A percentile compares a stretch with the other conserved stretches of the same genome.
Conservation (phyloP, 257 asterid species). For the Buddleja alternifolia region DNA sequence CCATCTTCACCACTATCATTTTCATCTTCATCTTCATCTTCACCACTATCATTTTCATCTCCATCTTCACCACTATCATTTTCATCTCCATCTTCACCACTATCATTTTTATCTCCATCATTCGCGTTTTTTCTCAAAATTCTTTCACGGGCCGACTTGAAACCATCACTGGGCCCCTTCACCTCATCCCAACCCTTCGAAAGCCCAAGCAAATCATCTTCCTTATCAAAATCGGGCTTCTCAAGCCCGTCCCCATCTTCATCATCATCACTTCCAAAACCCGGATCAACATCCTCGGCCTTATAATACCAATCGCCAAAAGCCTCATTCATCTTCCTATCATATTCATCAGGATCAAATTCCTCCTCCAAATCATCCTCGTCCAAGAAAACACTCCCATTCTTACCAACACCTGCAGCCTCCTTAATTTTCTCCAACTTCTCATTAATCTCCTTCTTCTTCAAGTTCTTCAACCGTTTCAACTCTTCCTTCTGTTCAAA, state of each 20-base stretch:
- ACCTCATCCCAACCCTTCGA: conserved; percentile 66
- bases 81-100: too few species aligned
- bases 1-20: too few species aligned
- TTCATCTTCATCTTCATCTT: too few species aligned
- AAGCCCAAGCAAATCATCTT: conserved; percentile 87
- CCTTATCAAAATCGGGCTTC: conserved; percentile 85
- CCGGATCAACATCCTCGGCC: conserved; percentile 63
- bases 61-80: too few species aligned
- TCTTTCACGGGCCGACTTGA: conserved; percentile 53
- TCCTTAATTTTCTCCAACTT: conserved; percentile 79
- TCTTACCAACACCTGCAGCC: conserved; percentile 70
- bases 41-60: too few species aligned
- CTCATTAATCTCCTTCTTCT: conserved; percentile 80
- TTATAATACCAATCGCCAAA: conserved; percentile 67
- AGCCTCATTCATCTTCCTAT: conserved; percentile 72
- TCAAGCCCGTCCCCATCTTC: conserved; percentile 47
- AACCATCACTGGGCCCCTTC: conserved; percentile 47
- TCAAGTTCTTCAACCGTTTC: conserved; percentile 82
- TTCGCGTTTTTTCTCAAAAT: conserved; percentile 39
- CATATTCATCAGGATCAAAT: conserved; percentile 74
- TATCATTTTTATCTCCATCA: conserved; percentile 25
- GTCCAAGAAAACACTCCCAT: conserved; percentile 46
- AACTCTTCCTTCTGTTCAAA: conserved; percentile 75
- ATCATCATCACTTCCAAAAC: conserved; percentile 62
- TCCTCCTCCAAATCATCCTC: conserved; percentile 77